A percentile compares a stretch with the other conserved stretches of the same genome.
Evolutionary conservation across 2,329 filamentous ascomycete species (phyloP).

Genomic region (Colletotrichum limetticola): DNA sequence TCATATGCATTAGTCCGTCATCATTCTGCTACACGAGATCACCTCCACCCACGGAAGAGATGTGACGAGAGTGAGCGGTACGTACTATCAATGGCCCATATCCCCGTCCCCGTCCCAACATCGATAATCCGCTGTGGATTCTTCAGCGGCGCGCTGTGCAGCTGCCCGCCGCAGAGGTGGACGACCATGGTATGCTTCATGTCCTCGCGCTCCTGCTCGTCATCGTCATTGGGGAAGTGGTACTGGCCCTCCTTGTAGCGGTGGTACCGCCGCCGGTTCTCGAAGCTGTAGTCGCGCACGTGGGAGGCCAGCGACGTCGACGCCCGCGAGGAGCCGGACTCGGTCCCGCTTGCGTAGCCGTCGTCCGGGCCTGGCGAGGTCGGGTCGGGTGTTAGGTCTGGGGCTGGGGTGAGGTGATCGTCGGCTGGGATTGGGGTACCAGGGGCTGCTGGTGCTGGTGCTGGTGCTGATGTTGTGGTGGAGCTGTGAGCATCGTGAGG

Average conservation of each 20-base stretch:
- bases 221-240: constrained; percentile 55
- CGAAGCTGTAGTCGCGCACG: constrained; percentile 52
- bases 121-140: constrained; percentile 54
- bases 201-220: constrained; percentile 53
- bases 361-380: constrained; percentile 8
- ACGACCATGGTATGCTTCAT: constrained; percentile 51
- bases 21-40: not conserved
- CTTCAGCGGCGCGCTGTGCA: constrained; percentile 55
- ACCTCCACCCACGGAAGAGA: too few species aligned
- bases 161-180: constrained; percentile 48
- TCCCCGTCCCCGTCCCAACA: constrained; percentile 58
- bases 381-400: not conserved
- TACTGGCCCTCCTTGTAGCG: constrained; percentile 54
- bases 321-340: constrained; percentile 34
- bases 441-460: too few species aligned
- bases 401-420: not conserved
- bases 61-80: not conserved
- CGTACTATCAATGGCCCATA: constrained; percentile 72
- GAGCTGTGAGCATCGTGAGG: not conserved
- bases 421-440: not conserved
- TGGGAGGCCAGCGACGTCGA: constrained; percentile 45
- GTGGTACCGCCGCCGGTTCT: constrained; percentile 55
- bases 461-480: not conserved
- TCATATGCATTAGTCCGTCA: not conserved
- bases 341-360: constrained; percentile 36